Conservation (phyloP, 345 rosid genomes). For the Eucalyptus viminalis region DNA sequence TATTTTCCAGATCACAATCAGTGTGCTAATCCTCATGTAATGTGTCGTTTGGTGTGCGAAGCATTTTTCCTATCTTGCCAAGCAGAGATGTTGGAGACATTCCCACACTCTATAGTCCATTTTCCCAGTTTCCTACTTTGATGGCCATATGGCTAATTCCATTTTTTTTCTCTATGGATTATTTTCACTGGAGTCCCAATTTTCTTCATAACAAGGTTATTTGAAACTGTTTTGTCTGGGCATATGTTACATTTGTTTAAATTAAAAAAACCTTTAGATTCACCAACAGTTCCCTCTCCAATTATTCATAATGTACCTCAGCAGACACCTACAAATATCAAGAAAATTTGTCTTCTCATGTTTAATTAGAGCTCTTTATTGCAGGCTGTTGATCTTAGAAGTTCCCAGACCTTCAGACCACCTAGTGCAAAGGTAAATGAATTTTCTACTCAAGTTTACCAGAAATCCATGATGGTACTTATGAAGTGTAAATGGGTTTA, state of each 20-base stretch:
- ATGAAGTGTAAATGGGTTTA: conserved; percentile 4
- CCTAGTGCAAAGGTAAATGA: conserved; percentile 36
- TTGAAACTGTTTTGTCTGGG: not conserved
- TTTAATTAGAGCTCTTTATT: not conserved
- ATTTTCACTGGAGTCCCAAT: not conserved
- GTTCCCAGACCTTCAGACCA: conserved; percentile 42
- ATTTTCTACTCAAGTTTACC: not conserved
- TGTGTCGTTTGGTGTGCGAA: not conserved
- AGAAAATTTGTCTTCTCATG: not conserved
- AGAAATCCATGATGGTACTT: not conserved
- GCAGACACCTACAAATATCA: not conserved
- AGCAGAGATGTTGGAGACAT: not conserved
- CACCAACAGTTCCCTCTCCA: not conserved
- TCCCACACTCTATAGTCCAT: not conserved
- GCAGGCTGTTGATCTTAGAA: conserved; percentile 78
- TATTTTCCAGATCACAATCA: not conserved
- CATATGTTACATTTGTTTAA: not conserved
- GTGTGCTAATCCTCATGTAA: not conserved
- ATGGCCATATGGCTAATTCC: not conserved
- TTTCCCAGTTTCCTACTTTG: not conserved
- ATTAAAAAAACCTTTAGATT: not conserved
- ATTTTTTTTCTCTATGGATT: not conserved
- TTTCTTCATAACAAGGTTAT: not conserved
- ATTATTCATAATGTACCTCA: not conserved
- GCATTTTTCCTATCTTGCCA: not conserved